These are phyloP conservation scores for Ananas comosus DNA, from an alignment of 176 grass and related monocot genomes.

Conservation along the genomic window DNA sequence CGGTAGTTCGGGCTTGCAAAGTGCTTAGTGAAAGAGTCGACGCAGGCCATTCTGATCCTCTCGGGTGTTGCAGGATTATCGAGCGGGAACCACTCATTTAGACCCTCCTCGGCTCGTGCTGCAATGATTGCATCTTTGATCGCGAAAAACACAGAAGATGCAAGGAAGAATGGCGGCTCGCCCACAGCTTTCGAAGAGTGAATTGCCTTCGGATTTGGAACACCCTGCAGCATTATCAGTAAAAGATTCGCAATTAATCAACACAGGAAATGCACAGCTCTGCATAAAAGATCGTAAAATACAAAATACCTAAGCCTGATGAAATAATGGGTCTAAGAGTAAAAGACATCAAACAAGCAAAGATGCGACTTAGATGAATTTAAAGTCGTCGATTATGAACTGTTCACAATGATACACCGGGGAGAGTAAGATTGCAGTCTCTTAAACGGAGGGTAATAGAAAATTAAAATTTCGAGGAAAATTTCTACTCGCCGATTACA, in stretches of 20 bases:
- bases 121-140: slow-evolving; percentile 76
- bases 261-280: background rate
- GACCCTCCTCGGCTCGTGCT: slow-evolving; percentile 59
- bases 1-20: slow-evolving; percentile 49
- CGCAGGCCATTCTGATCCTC: slow-evolving; percentile 86
- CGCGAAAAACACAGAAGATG: slow-evolving; percentile 59
- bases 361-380: too few species aligned
- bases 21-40: slow-evolving; percentile 65
- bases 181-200: slow-evolving; percentile 95
- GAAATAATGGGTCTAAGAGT: too few species aligned
- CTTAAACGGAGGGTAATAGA: too few species aligned
- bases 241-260: background rate
- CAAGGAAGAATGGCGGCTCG: slow-evolving; percentile 92
- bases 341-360: too few species aligned
- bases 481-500: too few species aligned
- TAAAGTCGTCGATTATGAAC: too few species aligned
- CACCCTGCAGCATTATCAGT: slow-evolving; percentile 29
- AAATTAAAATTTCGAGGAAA: too few species aligned
- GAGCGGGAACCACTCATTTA: slow-evolving; percentile 65
- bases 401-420: too few species aligned
- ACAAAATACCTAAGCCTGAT: too few species aligned
- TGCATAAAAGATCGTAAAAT: too few species aligned
- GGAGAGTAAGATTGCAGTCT: too few species aligned
- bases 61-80: slow-evolving; percentile 87
- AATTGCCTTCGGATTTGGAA: slow-evolving; percentile 62